phyloP scores from a whole-genome alignment of 1,284 basidiomycete species.

The Butyriboletus regius region DNA sequence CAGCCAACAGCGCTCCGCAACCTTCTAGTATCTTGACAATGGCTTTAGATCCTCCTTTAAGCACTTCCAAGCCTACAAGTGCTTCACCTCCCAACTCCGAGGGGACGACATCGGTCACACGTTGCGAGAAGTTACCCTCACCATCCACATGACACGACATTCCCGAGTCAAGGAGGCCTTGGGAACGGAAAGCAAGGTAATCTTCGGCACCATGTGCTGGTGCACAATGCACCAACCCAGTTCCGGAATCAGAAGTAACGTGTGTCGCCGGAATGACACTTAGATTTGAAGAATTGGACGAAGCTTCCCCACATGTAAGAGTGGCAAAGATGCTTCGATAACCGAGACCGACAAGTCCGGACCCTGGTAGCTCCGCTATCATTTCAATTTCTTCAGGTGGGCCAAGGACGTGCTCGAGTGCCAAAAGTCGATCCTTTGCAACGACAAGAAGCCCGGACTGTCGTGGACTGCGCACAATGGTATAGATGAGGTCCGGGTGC shows the following conservation, averaged over 20 bases:
- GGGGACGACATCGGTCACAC: constrained; percentile 52
- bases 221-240: constrained; percentile 91
- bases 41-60: constrained; percentile 62
- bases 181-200: constrained; percentile 63
- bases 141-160: constrained; percentile 76
- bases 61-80: constrained; percentile 66
- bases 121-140: constrained; percentile 65
- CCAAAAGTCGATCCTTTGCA: constrained; percentile 59
- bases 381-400: constrained; percentile 34
- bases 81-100: constrained; percentile 35
- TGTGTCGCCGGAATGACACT: constrained; percentile 54
- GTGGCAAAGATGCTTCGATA: constrained; percentile 67
- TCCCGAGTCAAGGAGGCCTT: constrained; percentile 41
- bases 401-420: constrained; percentile 51
- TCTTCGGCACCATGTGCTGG: constrained; percentile 94
- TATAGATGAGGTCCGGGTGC: constrained; percentile 67
- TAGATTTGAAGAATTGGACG: constrained; percentile 5
- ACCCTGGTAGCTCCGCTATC: constrained; percentile 49
- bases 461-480: constrained; percentile 43
- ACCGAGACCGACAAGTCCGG: constrained; percentile 54
- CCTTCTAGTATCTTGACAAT: constrained; percentile 61
- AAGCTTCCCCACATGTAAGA: constrained; percentile 11
- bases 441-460: constrained; percentile 49
- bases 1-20: constrained; percentile 56
- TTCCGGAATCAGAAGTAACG: constrained; percentile 85